phyloP scores from a whole-genome alignment of 768 basidiomycete genomes.

The Galerina marginata region DNA sequence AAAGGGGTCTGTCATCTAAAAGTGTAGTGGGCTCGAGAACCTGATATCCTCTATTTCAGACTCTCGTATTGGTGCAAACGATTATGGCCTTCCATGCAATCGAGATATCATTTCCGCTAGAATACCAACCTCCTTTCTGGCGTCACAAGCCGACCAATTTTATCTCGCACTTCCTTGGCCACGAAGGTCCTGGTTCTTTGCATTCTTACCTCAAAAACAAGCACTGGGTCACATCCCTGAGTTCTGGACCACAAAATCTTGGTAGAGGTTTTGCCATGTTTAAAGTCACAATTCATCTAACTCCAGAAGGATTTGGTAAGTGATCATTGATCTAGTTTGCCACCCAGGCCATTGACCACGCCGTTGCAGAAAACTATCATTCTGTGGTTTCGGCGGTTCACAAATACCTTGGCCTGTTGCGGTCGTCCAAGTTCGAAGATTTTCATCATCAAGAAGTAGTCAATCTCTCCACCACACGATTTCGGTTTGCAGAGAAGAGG shows the following conservation, averaged over 20 bases:
- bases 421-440: constrained; percentile 61
- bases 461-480: constrained; percentile 71
- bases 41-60: constrained; percentile 45
- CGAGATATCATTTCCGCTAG: constrained; percentile 82
- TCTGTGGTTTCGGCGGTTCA: constrained; percentile 71
- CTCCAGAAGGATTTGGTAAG: constrained; percentile 86
- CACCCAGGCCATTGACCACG: background rate
- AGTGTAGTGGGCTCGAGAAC: constrained; percentile 15
- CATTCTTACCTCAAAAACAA: constrained; percentile 88
- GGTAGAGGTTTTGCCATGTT: constrained; percentile 90
- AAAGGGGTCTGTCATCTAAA: constrained; percentile 54
- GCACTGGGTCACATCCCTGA: constrained; percentile 83
- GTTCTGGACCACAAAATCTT: constrained; percentile 69
- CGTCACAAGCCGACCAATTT: constrained; percentile 79
- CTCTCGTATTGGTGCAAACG: constrained; percentile 85
- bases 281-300: constrained; percentile 81
- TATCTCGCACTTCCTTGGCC: constrained; percentile 83
- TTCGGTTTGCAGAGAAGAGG: constrained; percentile 87
- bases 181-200: constrained; percentile 92
- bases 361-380: constrained; percentile 70
- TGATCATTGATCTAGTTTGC: constrained; percentile 13
- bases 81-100: constrained; percentile 86
- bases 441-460: constrained; percentile 81
- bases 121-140: constrained; percentile 75
- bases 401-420: constrained; percentile 79